phyloP scores from a whole-genome alignment of 2,329 filamentous ascomycete species.

The Pseudopithomyces maydicus region DNA sequence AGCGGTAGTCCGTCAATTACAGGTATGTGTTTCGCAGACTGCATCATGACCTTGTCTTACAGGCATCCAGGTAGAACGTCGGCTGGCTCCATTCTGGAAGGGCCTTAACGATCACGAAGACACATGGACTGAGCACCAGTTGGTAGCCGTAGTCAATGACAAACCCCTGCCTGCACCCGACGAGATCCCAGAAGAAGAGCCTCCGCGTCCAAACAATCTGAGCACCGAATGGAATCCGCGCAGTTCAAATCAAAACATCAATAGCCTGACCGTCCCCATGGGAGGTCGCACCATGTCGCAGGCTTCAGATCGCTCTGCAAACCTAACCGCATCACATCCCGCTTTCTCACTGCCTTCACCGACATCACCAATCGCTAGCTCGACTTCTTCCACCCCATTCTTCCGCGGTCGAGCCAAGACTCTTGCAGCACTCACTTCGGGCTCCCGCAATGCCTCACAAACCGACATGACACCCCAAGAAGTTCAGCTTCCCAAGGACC shows the following conservation, averaged over 20 bases:
- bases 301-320: conserved; percentile 72
- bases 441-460: conserved; percentile 74
- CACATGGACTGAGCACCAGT: conserved; percentile 91
- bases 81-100: conserved; percentile 92
- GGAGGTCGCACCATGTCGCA: conserved; percentile 76
- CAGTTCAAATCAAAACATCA: conserved; percentile 65
- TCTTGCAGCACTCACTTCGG: conserved; percentile 77
- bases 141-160: conserved; percentile 87
- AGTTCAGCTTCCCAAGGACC: conserved; percentile 77
- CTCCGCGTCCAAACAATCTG: conserved; percentile 51
- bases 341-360: conserved; percentile 67
- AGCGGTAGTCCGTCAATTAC: conserved; percentile 81
- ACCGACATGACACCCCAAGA: conserved; percentile 78
- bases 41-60: conserved; percentile 18
- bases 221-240: conserved; percentile 49
- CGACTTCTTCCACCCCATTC: conserved; percentile 56
- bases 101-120: conserved; percentile 87
- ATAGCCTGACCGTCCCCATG: conserved; percentile 80
- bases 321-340: conserved; percentile 63
- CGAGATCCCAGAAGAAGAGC: conserved; percentile 74
- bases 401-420: conserved; percentile 89
- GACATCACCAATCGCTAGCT: conserved; percentile 57
- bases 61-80: conserved; percentile 79
- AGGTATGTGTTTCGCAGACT: conserved; percentile 63
- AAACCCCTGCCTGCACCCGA: conserved; percentile 84